Percentiles rank a stretch among this genome's conserved stretches.
These are phyloP conservation scores for Setaria italica DNA, from an alignment of 202 grass and related monocot species.

Conservation along the genomic window DNA sequence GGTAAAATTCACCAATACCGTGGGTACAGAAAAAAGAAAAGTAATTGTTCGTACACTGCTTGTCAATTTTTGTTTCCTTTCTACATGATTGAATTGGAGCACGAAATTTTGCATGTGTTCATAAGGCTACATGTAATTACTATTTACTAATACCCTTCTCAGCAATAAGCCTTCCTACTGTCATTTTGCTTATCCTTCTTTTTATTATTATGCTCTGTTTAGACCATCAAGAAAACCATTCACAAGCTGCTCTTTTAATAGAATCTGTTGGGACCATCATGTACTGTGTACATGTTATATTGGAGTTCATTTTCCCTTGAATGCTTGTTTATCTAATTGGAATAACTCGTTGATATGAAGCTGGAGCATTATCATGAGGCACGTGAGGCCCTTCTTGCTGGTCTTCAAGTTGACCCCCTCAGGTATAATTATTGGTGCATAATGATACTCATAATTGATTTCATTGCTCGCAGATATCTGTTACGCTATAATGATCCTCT, in stretches of 20 bases:
- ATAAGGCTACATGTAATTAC: not conserved
- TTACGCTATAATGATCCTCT: slow-evolving; percentile 30
- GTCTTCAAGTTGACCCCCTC: slow-evolving; percentile 95
- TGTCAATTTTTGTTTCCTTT: not conserved
- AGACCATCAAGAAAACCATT: slow-evolving; percentile 25
- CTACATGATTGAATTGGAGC: not conserved
- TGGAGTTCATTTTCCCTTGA: slow-evolving; percentile 1
- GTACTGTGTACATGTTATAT: slow-evolving; percentile 13
- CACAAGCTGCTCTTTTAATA: slow-evolving; percentile 11
- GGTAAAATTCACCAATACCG: not conserved
- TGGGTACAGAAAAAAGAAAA: not conserved
- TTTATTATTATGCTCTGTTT: not conserved
- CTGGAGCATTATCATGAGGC: slow-evolving; percentile 82
- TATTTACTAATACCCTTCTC: slow-evolving; percentile 10
- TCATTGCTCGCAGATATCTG: slow-evolving; percentile 27
- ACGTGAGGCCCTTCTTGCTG: slow-evolving; percentile 78
- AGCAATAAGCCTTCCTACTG: slow-evolving; percentile 11
- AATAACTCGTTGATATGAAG: slow-evolving; percentile 56
- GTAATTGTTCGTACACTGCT: not conserved
- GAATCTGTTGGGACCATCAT: slow-evolving; percentile 34
- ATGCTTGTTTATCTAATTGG: slow-evolving; percentile 38
- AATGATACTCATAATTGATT: slow-evolving; percentile 27
- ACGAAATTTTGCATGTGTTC: not conserved
- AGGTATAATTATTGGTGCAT: slow-evolving; percentile 60
- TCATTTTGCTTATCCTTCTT: slow-evolving; percentile 25